A percentile compares a stretch with the other conserved stretches of the same genome.
phyloP scores from a whole-genome alignment of 108 stramenopile species.

The Phaeodactylum tricornutum region DNA sequence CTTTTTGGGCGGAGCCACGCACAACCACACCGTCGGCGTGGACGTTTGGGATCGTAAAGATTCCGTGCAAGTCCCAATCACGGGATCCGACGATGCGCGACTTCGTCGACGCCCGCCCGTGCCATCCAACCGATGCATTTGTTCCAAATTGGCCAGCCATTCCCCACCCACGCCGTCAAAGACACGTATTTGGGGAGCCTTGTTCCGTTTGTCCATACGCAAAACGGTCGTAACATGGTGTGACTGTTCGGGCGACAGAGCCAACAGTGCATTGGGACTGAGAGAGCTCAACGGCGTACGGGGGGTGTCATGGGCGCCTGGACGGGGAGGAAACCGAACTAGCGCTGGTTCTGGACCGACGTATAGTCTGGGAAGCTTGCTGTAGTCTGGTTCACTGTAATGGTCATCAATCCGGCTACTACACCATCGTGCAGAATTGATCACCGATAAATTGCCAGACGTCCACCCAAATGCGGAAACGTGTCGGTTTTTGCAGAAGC shows the following conservation, averaged over 20 bases:
- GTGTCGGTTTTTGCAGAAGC: too few relatives aligned
- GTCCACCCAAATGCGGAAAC: too few relatives aligned
- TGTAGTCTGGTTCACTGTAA: too few relatives aligned
- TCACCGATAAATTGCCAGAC: too few relatives aligned
- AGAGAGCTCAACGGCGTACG: not conserved
- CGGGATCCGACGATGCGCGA: not conserved
- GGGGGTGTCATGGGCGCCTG: not conserved
- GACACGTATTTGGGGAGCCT: constrained; percentile 18
- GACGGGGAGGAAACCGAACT: not conserved
- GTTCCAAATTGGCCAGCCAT: constrained; percentile 52
- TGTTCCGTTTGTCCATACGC: constrained; percentile 40
- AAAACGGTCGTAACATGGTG: constrained; percentile 72
- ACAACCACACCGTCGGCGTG: constrained; percentile 27
- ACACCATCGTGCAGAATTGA: too few relatives aligned
- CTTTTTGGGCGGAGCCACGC: constrained; percentile 46
- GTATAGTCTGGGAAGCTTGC: constrained; percentile 2
- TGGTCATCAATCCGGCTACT: too few relatives aligned
- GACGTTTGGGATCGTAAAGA: constrained; percentile 14
- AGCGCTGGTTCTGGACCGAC: constrained; percentile 1
- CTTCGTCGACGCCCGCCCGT: constrained; percentile 1
- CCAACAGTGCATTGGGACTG: not conserved
- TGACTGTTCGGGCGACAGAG: constrained; percentile 42
- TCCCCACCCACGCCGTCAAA: constrained; percentile 71
- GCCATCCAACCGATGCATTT: constrained; percentile 5
- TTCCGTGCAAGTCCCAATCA: constrained; percentile 30